Conservation (phyloP, 345 rosid genomes). For the Linum trigynum region DNA sequence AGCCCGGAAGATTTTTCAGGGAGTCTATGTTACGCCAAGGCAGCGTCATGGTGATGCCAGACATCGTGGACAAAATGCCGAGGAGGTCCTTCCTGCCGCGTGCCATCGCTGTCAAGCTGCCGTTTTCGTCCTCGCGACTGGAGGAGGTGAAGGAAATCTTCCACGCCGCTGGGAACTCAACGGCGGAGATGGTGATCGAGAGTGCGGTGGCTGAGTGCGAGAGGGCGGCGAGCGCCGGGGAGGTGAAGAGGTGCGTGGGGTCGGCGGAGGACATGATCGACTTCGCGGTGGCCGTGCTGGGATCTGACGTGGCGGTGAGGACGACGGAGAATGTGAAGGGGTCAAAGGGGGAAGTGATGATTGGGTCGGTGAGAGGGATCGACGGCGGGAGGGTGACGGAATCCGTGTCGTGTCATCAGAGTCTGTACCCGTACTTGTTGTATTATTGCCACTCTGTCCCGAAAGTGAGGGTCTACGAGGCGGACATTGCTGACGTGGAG, state of each 20-base stretch:
- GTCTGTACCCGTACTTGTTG: constrained; percentile 23
- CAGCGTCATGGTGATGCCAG: constrained; percentile 24
- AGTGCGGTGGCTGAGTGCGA: constrained; percentile 24
- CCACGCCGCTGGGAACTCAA: constrained; percentile 13
- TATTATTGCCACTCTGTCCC: constrained; percentile 31
- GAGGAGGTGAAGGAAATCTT: constrained; percentile 12
- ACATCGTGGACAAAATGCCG: constrained; percentile 21
- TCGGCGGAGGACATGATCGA: constrained; percentile 24
- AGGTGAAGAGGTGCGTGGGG: constrained; percentile 23
- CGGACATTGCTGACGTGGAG: constrained; percentile 16
- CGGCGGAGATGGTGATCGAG: constrained; percentile 14
- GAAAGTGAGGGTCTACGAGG: constrained; percentile 21
- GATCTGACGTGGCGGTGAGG: constrained; percentile 15
- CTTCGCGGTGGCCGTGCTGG: constrained; percentile 18
- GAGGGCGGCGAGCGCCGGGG: constrained; percentile 18
- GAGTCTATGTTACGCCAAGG: constrained; percentile 24
- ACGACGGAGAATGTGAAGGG: constrained; percentile 19
- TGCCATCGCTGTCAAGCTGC: constrained; percentile 17
- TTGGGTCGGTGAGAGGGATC: constrained; percentile 16
- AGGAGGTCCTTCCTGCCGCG: constrained; percentile 22
- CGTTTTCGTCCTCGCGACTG: constrained; percentile 12
- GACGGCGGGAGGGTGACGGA: constrained; percentile 22
- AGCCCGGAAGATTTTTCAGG: constrained; percentile 28
- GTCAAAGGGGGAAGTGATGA: constrained; percentile 14
- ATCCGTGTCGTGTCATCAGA: constrained; percentile 28